Base-by-base conservation (phyloP, 163 green algal genomes). In the Smithsoniella earleae region DNA sequence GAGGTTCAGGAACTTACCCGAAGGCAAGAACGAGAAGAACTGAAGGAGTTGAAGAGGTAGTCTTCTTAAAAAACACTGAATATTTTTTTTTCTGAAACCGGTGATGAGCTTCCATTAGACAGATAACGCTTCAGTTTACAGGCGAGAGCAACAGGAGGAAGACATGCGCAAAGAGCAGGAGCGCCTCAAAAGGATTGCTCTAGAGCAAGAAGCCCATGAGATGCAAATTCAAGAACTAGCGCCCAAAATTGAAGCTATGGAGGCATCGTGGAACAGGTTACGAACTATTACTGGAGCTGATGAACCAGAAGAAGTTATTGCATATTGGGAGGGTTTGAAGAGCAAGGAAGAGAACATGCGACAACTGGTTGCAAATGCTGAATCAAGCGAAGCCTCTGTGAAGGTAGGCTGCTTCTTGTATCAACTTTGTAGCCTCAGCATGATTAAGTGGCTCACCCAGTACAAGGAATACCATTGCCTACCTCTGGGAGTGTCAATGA, bases 291-390 rank as follows among this genome's bases (percentile, higher is more conserved):
- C 62, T n/a, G 81, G 85, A 2, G 84, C 82, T 22, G 75, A 86
- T 55, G 85, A 77, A 20, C 77, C 83, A 5, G 83, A 91, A 43
- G 84, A 91, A 18, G 82, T 94, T 31, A 86, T 94, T 43, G 74
- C 78, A n/a, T 89, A 91, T 82, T 94, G 85, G 86, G 75, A 89
- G 75, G 87, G 86, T 31, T 79, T 95, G 31, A 84, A 88, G 44
- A 66, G 77, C 40, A 92, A 93, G 84, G 85, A 93, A 81, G 80
- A 86, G 74, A 83, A 80, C 81, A 92, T 93, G 88, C 78, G 74
- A 10, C 79, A 90, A 49, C 83, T 93, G 66, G 86, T 89, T 69
- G 49, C 62, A 18, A 79, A 92, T 43, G 89, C 87, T 49, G 89
- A 93, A 78, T 55, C 77, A 36, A 79, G 84, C 16, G 85, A 94